Base-by-base conservation (phyloP, 208 protist species). In the Naegleria gruberi region DNA sequence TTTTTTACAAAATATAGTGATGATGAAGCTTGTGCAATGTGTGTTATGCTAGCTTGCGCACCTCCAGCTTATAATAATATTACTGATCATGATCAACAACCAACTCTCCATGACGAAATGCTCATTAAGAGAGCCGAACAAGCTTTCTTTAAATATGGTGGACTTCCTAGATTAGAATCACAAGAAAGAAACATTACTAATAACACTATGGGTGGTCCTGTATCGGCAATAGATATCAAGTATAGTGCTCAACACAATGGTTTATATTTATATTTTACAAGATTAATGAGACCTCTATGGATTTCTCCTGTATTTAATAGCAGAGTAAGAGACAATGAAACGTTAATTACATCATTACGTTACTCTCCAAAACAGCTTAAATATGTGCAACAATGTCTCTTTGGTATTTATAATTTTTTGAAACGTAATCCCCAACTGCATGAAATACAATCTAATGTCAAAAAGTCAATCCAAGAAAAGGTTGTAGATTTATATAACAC, bases 21-120 rank as follows among this genome's bases (percentile, higher is more conserved):
- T 40, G 83, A 87, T 41, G 83, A 87, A 87, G 6, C 83, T 23
- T 87, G 83, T 55, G 8, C 44, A 3, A 87, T 87, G 83, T 87
- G 83, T 55, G 23, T 87, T 40, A 40, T 87, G 43, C n/a, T 87
- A 51, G 81, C 81, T 19, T 46, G 23, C 17, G 17, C 81, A 44
- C 42, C 81, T 44, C 81, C 34, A 45, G 37, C 12, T 44, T 45
- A 45, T 26, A 84, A 45, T 84, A 45, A n/a, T 30, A 44, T 45
- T 40, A 45, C 40, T 5, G 30, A 42, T 46, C 41, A 19, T 1
- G 19, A 19, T 37, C 17, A 37, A 37, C 19, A 37, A 37, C 6
- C 12, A 12, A 37, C 26, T 77, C 30, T 45, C 1, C 5, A 45
- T 10, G 81, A 84, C 44, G 8, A 45, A 44, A n/a, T 45, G 44